Conservation (phyloP, 2,329 filamentous ascomycete genomes). For the Monosporascus sp. region DNA sequence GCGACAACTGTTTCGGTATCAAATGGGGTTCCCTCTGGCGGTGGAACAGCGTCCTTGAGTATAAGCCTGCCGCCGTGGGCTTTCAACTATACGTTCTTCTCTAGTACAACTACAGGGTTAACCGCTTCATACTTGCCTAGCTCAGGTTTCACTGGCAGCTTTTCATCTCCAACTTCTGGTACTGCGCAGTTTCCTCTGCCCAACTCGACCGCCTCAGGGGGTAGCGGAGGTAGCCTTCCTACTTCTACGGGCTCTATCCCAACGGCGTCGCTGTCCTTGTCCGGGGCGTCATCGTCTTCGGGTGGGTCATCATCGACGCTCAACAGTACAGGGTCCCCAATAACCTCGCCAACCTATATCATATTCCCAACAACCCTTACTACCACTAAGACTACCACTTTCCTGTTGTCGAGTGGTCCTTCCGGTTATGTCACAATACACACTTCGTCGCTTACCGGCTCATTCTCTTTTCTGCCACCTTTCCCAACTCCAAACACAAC, state of each 20-base stretch:
- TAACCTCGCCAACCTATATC: neutral
- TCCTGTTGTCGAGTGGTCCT: neutral
- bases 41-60: neutral
- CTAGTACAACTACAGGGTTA: neutral
- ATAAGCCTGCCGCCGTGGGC: neutral
- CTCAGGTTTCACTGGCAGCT: neutral
- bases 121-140: neutral
- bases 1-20: neutral
- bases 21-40: too few species aligned
- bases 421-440: neutral
- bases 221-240: neutral
- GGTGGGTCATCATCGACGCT: neutral
- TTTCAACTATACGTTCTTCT: neutral
- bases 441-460: neutral
- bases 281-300: neutral
- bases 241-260: neutral
- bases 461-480: neutral
- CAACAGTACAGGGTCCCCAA: neutral
- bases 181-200: neutral
- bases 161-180: neutral
- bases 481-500: neutral
- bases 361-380: neutral
- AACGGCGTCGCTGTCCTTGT: neutral
- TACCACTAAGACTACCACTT: neutral
- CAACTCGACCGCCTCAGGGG: neutral